These are phyloP conservation scores for Amanita inopinata DNA, from an alignment of 768 basidiomycete species.

Conservation along the genomic window DNA sequence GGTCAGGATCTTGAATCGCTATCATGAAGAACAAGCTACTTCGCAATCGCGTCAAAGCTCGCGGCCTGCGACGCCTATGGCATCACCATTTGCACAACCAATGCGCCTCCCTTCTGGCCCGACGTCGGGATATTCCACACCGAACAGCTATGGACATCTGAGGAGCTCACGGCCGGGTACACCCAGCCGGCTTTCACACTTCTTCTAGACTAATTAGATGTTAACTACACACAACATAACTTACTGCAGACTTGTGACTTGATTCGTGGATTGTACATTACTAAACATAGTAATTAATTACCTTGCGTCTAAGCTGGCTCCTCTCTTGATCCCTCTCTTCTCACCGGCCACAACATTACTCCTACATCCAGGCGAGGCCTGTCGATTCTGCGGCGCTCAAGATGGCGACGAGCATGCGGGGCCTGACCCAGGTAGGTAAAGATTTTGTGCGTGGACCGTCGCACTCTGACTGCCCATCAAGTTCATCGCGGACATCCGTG, in stretches of 20 bases:
- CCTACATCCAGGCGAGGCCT: not conserved
- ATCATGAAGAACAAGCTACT: constrained; percentile 53
- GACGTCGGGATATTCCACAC: constrained; percentile 53
- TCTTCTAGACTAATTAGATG: not conserved
- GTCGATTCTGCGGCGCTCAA: constrained; percentile 10
- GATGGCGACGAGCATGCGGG: constrained; percentile 90
- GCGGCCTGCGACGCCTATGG: constrained; percentile 43
- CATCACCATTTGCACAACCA: constrained; percentile 35
- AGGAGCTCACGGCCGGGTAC: constrained; percentile 54
- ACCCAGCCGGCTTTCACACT: constrained; percentile 40
- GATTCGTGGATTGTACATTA: too few relatives aligned
- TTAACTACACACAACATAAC: too few relatives aligned
- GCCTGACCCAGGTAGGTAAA: constrained; percentile 73
- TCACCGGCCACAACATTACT: constrained; percentile 11
- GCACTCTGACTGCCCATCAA: constrained; percentile 20
- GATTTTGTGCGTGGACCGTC: not conserved
- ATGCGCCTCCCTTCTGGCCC: constrained; percentile 25
- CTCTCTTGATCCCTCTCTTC: too few relatives aligned
- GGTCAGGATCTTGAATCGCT: constrained; percentile 63
- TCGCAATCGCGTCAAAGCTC: constrained; percentile 52
- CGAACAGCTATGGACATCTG: constrained; percentile 29
- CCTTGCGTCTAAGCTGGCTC: too few relatives aligned
- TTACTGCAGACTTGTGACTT: too few relatives aligned
- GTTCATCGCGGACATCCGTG: constrained; percentile 99
- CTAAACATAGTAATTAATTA: not conserved